Evolutionary conservation across 257 asterid species (phyloP), one percentile per base, ranked within the genome.

Genomic region (Solanum pinnatisectum): DNA sequence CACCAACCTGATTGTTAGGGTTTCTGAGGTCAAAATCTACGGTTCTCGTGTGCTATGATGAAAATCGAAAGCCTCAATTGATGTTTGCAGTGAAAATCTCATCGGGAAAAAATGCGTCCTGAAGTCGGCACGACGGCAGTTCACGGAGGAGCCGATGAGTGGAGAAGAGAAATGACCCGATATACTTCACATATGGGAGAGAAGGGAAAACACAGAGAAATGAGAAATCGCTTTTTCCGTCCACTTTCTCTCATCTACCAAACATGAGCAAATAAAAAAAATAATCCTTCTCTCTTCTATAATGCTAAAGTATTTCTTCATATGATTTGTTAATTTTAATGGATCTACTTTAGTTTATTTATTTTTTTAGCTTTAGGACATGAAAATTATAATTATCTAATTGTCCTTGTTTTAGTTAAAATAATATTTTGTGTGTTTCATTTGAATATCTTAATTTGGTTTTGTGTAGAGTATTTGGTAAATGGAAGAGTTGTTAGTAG

Each of bases 221-320:
- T 68, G 56, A 72, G 74, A 79, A 77, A 86, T 60, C 59, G 83
- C 68, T 73, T 52, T 46, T 86, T 49, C 85, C 83, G 82, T 86
- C 84, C 68, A 79, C 85, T 86, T 86, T 86, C 88, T 74, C 60
- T 72, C 85, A 33, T 73, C 88, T 52, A 86, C 88, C 88, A 73
- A 86, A 72, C 88, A 49, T 13, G 46, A 85, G 67, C 39, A 67
- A 85, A 67, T 85, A 27, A 56, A 56, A 56, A 52, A 18, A 56
- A 49, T 1, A 79, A 3, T n/a, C 63, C 81, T 84, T 85, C 63
- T 84, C 33, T 83, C 87, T 85, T 84, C 16, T 8, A 30, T 79
- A 79, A 79, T 76, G 56, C 83, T 76, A 10, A 76, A 37, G 52
- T 36, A 36, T 76, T 76, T 37, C 16, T 76, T 76, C 16, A 23